Conservation (phyloP, 768 basidiomycete species). For the Pilatotrama ljubarskyi region DNA sequence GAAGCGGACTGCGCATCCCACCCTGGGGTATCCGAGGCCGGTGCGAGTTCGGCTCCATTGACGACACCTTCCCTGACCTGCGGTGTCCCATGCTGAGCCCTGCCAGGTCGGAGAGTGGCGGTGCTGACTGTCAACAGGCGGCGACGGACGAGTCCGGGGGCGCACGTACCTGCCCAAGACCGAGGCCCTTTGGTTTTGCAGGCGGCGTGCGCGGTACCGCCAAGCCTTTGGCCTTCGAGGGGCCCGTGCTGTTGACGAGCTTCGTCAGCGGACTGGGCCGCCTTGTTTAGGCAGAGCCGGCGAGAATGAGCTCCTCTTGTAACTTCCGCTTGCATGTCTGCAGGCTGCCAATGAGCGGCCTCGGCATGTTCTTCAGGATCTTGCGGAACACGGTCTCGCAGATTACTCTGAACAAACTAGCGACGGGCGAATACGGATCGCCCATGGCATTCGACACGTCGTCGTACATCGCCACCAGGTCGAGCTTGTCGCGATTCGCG, state of each 20-base stretch:
- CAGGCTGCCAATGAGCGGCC: conserved; percentile 83
- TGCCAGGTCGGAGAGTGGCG: conserved; percentile 2
- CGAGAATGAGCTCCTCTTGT: conserved; percentile 40
- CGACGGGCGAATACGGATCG: conserved; percentile 50
- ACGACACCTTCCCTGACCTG: conserved; percentile 18
- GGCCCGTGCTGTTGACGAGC: conserved; percentile 12
- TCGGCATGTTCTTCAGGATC: conserved; percentile 70
- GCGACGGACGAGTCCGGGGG: conserved; percentile 17
- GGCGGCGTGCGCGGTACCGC: conserved; percentile 1
- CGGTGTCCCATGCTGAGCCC: conserved; percentile 12
- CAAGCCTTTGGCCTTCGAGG: conserved; percentile 11
- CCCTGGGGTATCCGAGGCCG: conserved; percentile 26
- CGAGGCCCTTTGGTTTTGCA: conserved; percentile 7
- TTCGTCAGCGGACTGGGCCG: conserved; percentile 3
- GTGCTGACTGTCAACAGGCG: neutral
- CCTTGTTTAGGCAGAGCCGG: conserved; percentile 14
- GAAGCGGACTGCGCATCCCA: conserved; percentile 36
- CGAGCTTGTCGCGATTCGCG: conserved; percentile 81
- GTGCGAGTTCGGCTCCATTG: conserved; percentile 19
- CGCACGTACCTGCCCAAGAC: conserved; percentile 17
- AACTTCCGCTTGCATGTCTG: conserved; percentile 74
- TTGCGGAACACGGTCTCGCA: conserved; percentile 73
- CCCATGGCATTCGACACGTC: conserved; percentile 56
- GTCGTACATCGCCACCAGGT: conserved; percentile 88
- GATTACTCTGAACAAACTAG: conserved; percentile 64